Percentiles rank a stretch among this genome's conserved stretches.
These are phyloP conservation scores for Thyridium curvatum DNA, from an alignment of 2,329 filamentous ascomycete species.

Conservation along the genomic window DNA sequence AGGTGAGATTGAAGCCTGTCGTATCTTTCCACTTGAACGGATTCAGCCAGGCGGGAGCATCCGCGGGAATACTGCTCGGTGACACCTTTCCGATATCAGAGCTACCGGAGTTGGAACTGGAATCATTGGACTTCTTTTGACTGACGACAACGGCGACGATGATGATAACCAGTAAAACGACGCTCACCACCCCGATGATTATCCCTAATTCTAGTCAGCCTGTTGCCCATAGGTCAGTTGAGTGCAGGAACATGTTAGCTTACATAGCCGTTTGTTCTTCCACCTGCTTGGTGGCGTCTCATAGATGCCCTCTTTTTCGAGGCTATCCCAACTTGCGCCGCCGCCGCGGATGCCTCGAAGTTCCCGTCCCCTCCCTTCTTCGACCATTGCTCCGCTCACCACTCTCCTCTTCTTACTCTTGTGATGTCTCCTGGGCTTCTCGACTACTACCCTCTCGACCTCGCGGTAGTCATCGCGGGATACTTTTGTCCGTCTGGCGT, in stretches of 20 bases:
- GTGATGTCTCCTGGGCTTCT: conserved; percentile 3
- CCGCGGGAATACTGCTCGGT: conserved; percentile 50
- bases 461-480: conserved; percentile 2
- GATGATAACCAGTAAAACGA: conserved; percentile 58
- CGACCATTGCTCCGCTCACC: conserved; percentile 64
- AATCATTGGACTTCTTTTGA: conserved; percentile 46
- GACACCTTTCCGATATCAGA: conserved; percentile 34
- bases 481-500: conserved; percentile 4
- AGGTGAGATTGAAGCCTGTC: conserved; percentile 87
- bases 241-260: conserved; percentile 19
- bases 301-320: conserved; percentile 41
- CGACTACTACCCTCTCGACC: conserved; percentile 6
- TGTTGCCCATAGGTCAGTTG: too few relatives aligned
- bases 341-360: conserved; percentile 35
- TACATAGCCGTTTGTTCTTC: conserved; percentile 56
- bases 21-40: conserved; percentile 92
- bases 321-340: conserved; percentile 35
- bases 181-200: conserved; percentile 39
- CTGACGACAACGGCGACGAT: conserved; percentile 61
- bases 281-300: conserved; percentile 37
- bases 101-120: conserved; percentile 38
- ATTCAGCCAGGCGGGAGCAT: conserved; percentile 72
- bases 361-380: conserved; percentile 50
- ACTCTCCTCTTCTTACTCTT: conserved; percentile 49
- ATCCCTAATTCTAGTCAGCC: conserved; percentile 38